A percentile compares a stretch with the other conserved stretches of the same genome.
Conservation (phyloP, 2,329 filamentous ascomycete species). For the Fusarium sp. region DNA sequence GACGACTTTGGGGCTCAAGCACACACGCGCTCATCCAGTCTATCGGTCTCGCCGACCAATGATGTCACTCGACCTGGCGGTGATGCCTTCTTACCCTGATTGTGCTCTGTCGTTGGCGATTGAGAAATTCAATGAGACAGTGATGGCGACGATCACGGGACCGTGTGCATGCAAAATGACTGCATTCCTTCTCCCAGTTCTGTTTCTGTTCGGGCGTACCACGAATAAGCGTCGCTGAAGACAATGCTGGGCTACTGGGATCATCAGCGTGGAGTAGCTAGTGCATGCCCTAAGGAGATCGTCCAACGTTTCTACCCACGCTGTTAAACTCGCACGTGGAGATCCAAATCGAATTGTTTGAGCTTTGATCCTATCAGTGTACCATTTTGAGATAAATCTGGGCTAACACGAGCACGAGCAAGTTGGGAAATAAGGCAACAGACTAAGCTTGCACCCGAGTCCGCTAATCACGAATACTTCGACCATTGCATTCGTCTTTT, state of each 20-base stretch:
- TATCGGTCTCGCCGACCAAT: constrained; percentile 29
- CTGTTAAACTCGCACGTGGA: constrained; percentile 29
- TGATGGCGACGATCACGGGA: constrained; percentile 29
- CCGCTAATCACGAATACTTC: background rate
- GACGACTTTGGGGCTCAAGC: constrained; percentile 31
- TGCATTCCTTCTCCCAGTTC: constrained; percentile 18
- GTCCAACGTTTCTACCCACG: constrained; percentile 28
- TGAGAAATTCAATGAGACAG: constrained; percentile 7
- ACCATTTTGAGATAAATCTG: constrained; percentile 1
- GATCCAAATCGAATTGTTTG: constrained; percentile 15
- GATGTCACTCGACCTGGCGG: constrained; percentile 34
- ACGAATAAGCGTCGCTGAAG: constrained; percentile 11
- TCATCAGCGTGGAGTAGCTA: constrained; percentile 24
- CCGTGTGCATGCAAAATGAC: constrained; percentile 22
- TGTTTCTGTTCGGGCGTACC: constrained; percentile 3
- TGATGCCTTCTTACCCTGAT: constrained; percentile 20
- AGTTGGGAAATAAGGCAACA: constrained; percentile 5
- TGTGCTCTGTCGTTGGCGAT: constrained; percentile 21
- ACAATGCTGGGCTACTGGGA: constrained; percentile 22
- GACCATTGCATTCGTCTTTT: background rate
- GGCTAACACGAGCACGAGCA: background rate
- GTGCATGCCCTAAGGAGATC: constrained; percentile 25
- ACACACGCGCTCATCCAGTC: constrained; percentile 1
- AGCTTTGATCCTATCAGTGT: constrained; percentile 19
- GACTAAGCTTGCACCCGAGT: constrained; percentile 3